Base-by-base conservation (phyloP, 371 early-diverging fungal genomes). In the Mortierella sp. region DNA sequence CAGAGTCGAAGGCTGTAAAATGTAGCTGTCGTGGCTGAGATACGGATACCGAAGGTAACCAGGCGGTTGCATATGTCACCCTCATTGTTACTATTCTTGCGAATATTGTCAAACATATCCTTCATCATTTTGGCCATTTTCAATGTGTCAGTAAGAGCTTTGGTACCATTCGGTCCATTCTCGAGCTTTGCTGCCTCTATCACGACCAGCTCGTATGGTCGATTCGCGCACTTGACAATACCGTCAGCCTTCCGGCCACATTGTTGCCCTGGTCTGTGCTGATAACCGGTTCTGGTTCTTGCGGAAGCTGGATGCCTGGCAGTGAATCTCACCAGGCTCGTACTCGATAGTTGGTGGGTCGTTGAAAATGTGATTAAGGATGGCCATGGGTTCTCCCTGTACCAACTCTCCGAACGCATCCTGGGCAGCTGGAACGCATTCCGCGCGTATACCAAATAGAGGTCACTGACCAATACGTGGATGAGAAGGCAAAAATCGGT, bases 171-270 rank as follows among this genome's bases (percentile, higher is more conserved):
- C 5, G 46, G 68, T 5, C 57, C 68, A 25, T 37, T 68, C 28
- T 68, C 67, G 23, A 53, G 59, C n/a, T 53, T 58, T 37, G 60
- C 61, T n/a, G 61, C 56, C 55, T 67, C 67, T 18, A 67, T 30
- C 28, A 43, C 57, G 21, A 60, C 59, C n/a, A 67, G 19, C 23
- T 67, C 61, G 19, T 19, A 53, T 21, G 21, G 37, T 1, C 45
- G 9, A 23, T 7, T 26, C 55, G 16, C 23, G 14, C 45, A 43
- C 19, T 9, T 12, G n/a, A 64, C 57, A 28, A 64, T 30, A 12
- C 57, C 65, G 47, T 64, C 64, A 44, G 64, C 45, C 57, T 64
- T 64, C 25, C 46, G 64, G 55, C 56, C 64, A n/a, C 1, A 14
- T 16, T 18, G 9, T 55, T 56, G 64, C 11, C 64, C 44, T 16